These are phyloP conservation scores for Articulospora tetracladia DNA, from an alignment of 495 filamentous ascomycete species.

Conservation along the genomic window DNA sequence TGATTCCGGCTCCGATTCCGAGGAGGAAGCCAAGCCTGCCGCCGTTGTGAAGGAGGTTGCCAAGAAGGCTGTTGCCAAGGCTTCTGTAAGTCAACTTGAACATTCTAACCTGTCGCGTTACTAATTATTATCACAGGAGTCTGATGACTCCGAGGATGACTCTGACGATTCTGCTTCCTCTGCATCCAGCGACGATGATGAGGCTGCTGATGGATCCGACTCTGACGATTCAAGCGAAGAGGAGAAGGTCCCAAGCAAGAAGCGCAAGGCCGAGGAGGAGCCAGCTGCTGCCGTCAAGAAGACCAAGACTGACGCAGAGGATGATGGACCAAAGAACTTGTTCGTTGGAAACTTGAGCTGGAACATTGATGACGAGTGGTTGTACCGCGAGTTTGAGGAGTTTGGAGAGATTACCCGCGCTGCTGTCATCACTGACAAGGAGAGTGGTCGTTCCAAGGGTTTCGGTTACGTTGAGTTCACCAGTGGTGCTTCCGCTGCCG, in stretches of 20 bases:
- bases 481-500: constrained; percentile 61
- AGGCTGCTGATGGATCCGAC: constrained; percentile 30
- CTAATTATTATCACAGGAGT: constrained; percentile 6
- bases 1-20: constrained; percentile 39
- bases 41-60: constrained; percentile 27
- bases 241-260: constrained; percentile 62
- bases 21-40: constrained; percentile 21
- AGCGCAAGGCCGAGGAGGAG: constrained; percentile 81
- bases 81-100: constrained; percentile 20
- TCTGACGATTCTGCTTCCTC: constrained; percentile 31
- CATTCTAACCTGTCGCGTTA: neutral
- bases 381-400: constrained; percentile 78
- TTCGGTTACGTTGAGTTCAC: constrained; percentile 96
- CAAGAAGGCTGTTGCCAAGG: constrained; percentile 27
- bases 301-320: constrained; percentile 66
- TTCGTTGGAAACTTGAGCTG: constrained; percentile 95
- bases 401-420: constrained; percentile 74
- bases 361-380: constrained; percentile 90
- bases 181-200: constrained; percentile 21
- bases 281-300: constrained; percentile 68
- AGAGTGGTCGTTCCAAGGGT: constrained; percentile 80
- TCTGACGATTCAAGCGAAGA: constrained; percentile 43
- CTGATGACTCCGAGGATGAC: constrained; percentile 31
- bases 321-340: constrained; percentile 65
- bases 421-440: constrained; percentile 81